Evolutionary conservation across 2,329 filamentous ascomycete species (phyloP).

Genomic region (Huntiella moniliformis): DNA sequence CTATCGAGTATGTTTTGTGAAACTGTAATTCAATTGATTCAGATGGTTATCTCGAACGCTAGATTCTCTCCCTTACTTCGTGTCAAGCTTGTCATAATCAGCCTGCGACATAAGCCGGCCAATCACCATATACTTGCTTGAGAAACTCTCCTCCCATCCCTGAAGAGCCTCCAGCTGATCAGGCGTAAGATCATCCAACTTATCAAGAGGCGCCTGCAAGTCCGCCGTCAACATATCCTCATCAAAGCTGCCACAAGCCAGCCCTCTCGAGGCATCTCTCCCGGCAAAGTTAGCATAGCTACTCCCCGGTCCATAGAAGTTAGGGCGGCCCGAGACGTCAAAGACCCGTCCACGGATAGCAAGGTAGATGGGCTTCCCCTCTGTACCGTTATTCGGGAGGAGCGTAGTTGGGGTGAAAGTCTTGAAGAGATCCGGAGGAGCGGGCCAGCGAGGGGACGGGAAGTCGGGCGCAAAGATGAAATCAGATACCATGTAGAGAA

Average conservation of each 20-base stretch:
- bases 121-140: constrained; percentile 88
- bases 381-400: constrained; percentile 65
- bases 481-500: constrained; percentile 31
- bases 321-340: constrained; percentile 68
- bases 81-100: constrained; percentile 18
- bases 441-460: constrained; percentile 24
- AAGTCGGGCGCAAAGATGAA: constrained; percentile 17
- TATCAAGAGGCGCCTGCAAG: constrained; percentile 65
- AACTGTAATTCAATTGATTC: no score
- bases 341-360: constrained; percentile 85
- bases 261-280: constrained; percentile 68
- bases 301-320: constrained; percentile 91
- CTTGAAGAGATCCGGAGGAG: constrained; percentile 41
- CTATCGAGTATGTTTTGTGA: no score
- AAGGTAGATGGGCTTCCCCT: constrained; percentile 61
- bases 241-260: constrained; percentile 86
- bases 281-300: constrained; percentile 95
- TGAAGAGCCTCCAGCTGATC: constrained; percentile 69
- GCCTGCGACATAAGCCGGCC: constrained; percentile 52
- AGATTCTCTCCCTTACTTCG: constrained; percentile 13
- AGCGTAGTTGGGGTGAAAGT: constrained; percentile 63
- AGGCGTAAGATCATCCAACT: constrained; percentile 46
- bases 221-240: constrained; percentile 89
- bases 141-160: constrained; percentile 87
- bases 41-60: no score